Evolutionary conservation across 306 rosid species (phyloP), one percentile per base, ranked within the genome.

Genomic region (Astragalus glycyphyllos): DNA sequence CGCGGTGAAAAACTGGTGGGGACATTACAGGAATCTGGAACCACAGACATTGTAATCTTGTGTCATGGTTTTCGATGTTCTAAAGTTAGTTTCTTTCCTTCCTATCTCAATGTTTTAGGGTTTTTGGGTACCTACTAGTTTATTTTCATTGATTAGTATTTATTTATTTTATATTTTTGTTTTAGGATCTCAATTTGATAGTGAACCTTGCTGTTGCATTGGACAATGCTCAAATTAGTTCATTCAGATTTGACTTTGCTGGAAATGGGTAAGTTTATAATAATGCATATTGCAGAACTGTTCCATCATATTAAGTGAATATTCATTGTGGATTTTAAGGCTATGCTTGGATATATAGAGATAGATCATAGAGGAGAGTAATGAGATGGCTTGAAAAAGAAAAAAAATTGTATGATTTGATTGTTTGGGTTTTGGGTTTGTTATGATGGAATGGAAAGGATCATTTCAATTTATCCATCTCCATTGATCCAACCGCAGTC

Each of bases 1-100:
- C 59, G 72, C 15, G 88, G 85, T 31, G 86, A 86, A 68, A 86
- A 86, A n/a, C 88, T 88, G 6, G 86, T 88, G 58, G 97, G 97
- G 31, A 35, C 82, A 13, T 79, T 88, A 58, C 91, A 88, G 35
- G 90, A 90, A 78, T 80, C 86, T 68, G 89, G 89, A 73, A 84
- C 90, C 17, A 17, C 12, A 11, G 84, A 84, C 32, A 37, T 86
- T 75, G 84, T 90, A 2, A 73, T 90, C 78, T 72, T 90, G 11
- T 88, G 95, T 71, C 95, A 90, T 65, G 90, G 97, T 49, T 84
- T 84, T 68, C 84, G 61, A 64, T 80, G 84, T 45, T 8, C 85
- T 2, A 89, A 87, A 90, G 98, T 92, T 67, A 4, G 74, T 68
- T 40, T 56, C 57, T 66, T 71, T 58, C 48, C 0, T 9, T 9